A percentile compares a stretch with the other conserved stretches of the same genome.
Conservation (phyloP, 768 basidiomycete genomes). For the Rhizopogon vulgaris region DNA sequence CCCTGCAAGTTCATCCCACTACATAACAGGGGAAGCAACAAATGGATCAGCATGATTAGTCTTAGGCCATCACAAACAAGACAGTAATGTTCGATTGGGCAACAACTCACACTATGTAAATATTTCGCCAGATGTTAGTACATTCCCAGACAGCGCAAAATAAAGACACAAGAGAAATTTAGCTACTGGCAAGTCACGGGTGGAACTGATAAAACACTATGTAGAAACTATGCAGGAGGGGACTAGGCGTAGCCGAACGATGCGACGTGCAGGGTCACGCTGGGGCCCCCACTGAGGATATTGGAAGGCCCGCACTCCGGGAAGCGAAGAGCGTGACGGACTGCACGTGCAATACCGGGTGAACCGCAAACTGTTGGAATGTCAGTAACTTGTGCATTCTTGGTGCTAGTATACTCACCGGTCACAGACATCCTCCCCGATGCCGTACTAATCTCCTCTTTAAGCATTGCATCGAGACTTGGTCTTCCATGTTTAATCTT, state of each 20-base stretch:
- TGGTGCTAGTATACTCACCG: constrained; percentile 27
- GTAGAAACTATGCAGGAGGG: too few relatives aligned
- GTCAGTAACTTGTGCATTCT: background rate
- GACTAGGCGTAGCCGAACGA: constrained; percentile 33
- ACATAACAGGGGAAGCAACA: too few relatives aligned
- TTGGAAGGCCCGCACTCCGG: constrained; percentile 23
- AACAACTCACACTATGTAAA: too few relatives aligned
- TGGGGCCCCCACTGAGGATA: constrained; percentile 28
- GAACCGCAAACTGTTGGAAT: constrained; percentile 42
- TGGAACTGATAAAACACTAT: too few relatives aligned
- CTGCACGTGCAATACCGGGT: constrained; percentile 29
- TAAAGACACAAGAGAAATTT: too few relatives aligned
- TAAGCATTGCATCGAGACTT: constrained; percentile 31
- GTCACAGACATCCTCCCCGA: constrained; percentile 40
- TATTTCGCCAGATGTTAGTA: too few relatives aligned
- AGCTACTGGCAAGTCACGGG: too few relatives aligned
- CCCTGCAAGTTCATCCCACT: too few relatives aligned
- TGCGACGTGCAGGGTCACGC: constrained; percentile 32
- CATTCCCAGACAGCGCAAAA: too few relatives aligned
- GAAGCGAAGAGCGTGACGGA: constrained; percentile 33
- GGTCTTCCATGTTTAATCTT: constrained; percentile 34
- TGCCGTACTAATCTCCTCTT: constrained; percentile 29
- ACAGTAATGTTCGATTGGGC: too few relatives aligned
- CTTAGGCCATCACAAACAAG: too few relatives aligned
- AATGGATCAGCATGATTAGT: too few relatives aligned